Evolutionary conservation across 257 asterid genomes (phyloP).

Genomic region (Nicotiana undulata): DNA sequence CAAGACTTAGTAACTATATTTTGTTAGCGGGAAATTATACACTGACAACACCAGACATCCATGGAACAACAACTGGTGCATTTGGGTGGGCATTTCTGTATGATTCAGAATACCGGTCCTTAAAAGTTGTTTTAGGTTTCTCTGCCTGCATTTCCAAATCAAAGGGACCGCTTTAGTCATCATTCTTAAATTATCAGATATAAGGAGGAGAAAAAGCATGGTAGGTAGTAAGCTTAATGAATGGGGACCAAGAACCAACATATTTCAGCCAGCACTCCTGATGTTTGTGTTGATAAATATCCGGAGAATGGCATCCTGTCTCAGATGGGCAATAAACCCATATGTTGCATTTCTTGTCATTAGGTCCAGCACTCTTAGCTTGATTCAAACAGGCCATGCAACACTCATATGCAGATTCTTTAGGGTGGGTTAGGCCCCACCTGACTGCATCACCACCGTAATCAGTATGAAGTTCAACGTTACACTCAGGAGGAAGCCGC

Average conservation of each 20-base stretch:
- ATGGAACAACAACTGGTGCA: slow-evolving; percentile 71
- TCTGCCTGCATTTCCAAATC: slow-evolving; percentile 51
- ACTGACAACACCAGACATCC: slow-evolving; percentile 74
- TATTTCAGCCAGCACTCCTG: slow-evolving; percentile 95
- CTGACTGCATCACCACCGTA: slow-evolving; percentile 74
- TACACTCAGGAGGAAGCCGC: slow-evolving; percentile 80
- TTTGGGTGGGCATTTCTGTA: slow-evolving; percentile 70
- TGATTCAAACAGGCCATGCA: slow-evolving; percentile 86
- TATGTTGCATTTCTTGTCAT: slow-evolving; percentile 59
- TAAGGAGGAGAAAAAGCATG: background rate
- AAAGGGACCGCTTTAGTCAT: background rate
- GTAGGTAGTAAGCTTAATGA: background rate
- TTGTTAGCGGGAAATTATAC: slow-evolving; percentile 11
- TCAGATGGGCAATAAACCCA: slow-evolving; percentile 93
- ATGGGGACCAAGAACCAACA: slow-evolving; percentile 37
- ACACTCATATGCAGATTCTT: slow-evolving; percentile 87
- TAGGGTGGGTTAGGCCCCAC: slow-evolving; percentile 94
- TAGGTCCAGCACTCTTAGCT: slow-evolving; percentile 59
- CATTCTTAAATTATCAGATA: background rate
- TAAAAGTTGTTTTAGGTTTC: slow-evolving; percentile 52
- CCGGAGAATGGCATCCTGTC: slow-evolving; percentile 80
- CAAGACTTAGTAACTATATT: background rate
- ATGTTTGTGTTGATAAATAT: slow-evolving; percentile 67
- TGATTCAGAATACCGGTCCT: slow-evolving; percentile 61
- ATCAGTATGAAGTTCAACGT: slow-evolving; percentile 67